Percentiles rank a stretch among this genome's conserved stretches.
Conservation (phyloP, 2,329 filamentous ascomycete species). For the Didymella exigua region DNA sequence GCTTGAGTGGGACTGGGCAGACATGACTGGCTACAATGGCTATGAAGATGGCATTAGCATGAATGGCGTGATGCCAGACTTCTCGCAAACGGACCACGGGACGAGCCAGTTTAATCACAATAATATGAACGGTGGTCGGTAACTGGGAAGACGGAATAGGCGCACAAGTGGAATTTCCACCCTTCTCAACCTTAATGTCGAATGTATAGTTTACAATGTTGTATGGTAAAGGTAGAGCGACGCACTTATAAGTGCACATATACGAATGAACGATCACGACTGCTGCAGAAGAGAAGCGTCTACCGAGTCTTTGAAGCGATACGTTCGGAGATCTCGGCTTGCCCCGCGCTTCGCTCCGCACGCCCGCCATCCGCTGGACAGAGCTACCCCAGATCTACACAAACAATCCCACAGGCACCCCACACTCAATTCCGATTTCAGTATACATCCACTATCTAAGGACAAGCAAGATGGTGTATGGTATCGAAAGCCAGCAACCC, state of each 20-base stretch:
- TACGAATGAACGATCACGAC: conserved; percentile 6
- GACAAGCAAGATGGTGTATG: not conserved
- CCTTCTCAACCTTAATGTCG: conserved; percentile 7
- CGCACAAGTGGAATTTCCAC: not conserved
- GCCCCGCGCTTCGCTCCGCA: not conserved
- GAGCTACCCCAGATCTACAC: not conserved
- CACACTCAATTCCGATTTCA: not conserved
- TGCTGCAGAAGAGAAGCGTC: not conserved
- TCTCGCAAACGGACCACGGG: conserved; percentile 32
- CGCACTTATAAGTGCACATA: not conserved
- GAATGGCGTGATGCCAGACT: conserved; percentile 47
- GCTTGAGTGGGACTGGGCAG: conserved; percentile 84
- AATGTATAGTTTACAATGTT: conserved; percentile 14
- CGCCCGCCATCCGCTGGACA: not conserved
- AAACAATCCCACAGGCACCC: not conserved
- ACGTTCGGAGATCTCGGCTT: conserved; percentile 5
- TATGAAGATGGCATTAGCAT: conserved; percentile 48
- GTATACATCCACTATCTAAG: not conserved
- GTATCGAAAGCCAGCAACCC: not conserved
- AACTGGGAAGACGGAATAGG: not conserved
- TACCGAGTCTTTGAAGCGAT: not conserved
- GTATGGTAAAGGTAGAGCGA: not conserved
- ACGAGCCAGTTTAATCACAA: conserved; percentile 44
- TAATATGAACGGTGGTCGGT: conserved; percentile 40
- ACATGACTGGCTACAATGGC: conserved; percentile 49